Base-by-base conservation (phyloP, 139 green algal species). In the Coelastrella sp. region DNA sequence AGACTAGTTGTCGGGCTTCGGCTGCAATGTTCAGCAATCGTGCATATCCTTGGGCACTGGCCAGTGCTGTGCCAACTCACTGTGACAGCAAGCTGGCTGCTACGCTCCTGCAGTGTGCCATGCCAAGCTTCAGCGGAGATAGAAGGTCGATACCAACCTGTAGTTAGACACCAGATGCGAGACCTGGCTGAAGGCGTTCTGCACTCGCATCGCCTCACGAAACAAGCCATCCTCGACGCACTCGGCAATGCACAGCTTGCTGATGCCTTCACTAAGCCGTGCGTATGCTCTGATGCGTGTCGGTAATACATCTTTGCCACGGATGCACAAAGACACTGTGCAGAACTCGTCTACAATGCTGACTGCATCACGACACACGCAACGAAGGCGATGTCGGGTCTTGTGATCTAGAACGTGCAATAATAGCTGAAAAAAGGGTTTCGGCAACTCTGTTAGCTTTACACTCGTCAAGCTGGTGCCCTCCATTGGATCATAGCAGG, bases 371-470 rank as follows among this genome's bases (percentile, higher is more conserved):
- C 74, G 24, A 58, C 74, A 80, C 24, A 24, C 59, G 60, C n/a
- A 73, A 24, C 17, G 81, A 86, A 86, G 65, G 59, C 81, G 61
- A 59, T 60, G 59, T 20, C 25, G 11, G 9, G 24, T 58, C 58
- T 80, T n/a, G 6, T 22, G 19, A 11, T 86, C 81, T 14, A 73
- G 11, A 27, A 60, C 65, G 7, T 15, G 15, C 59, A 86, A 20
- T 20, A 86, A 11, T 11, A 15, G 59, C 59, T 74, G 81, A 7
- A 68, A 59, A 24, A 73, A 86, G 20, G 81, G 81, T 70, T 86
- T 86, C 10, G 81, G 81, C 22, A 86, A 59, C 11, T 86, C 81
- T n/a, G 27, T 35, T 14, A 86, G 74, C 57, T 73, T 27, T 17
- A 86, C 59, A 27, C 60, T 27, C 8, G 9, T 68, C 79, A 72